Conservation (phyloP, 2,329 filamentous ascomycete species). For the Penicillium sclerotiorum region DNA sequence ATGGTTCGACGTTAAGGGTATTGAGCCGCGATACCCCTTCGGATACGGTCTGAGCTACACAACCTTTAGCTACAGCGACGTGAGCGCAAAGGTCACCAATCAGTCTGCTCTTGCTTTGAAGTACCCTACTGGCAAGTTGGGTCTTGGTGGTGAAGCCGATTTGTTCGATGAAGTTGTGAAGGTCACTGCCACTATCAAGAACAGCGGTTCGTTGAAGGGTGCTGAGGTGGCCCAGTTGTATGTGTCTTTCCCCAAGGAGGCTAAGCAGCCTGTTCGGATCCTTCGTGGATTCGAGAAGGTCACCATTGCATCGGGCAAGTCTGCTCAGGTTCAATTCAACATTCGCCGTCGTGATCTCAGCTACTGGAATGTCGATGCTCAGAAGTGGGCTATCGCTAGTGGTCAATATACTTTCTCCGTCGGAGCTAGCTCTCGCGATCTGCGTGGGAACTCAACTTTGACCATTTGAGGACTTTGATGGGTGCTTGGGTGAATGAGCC, state of each 20-base stretch:
- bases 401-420: constrained; percentile 28
- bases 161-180: constrained; percentile 17
- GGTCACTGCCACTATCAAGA: constrained; percentile 65
- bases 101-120: constrained; percentile 45
- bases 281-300: constrained; percentile 67
- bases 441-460: constrained; percentile 6
- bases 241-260: constrained; percentile 26
- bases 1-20: constrained; percentile 51
- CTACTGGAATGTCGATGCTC: constrained; percentile 37
- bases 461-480: background rate
- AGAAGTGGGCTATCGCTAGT: constrained; percentile 37
- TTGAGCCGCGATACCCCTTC: constrained; percentile 60
- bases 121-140: constrained; percentile 27
- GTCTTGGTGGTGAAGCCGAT: constrained; percentile 53
- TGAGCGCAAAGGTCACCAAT: constrained; percentile 62
- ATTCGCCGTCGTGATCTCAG: constrained; percentile 15
- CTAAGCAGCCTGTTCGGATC: constrained; percentile 50
- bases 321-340: constrained; percentile 5
- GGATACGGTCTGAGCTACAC: constrained; percentile 61
- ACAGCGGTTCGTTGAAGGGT: constrained; percentile 66
- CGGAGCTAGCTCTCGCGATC: constrained; percentile 29
- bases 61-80: constrained; percentile 66
- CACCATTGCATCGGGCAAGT: constrained; percentile 16
- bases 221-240: constrained; percentile 69
- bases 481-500: too few relatives aligned